Conservation (phyloP, 129 eudicot genomes). For the Chrysanthemum makinoi region DNA sequence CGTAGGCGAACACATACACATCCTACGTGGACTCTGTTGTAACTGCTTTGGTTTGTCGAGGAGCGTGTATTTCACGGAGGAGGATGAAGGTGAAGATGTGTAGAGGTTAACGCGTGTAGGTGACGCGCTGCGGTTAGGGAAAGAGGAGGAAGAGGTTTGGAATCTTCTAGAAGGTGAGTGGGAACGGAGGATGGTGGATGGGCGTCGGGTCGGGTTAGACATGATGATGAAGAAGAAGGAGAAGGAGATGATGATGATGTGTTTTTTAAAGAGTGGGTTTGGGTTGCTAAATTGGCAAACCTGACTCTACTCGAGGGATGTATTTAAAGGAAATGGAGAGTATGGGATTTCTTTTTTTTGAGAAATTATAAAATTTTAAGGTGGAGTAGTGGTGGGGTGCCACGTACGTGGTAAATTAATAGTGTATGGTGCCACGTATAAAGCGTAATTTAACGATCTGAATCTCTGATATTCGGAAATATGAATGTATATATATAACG, state of each 20-base stretch:
- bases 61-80: conserved; percentile 13
- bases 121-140: conserved; percentile 42
- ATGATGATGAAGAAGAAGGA: conserved; percentile 29
- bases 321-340: conserved; percentile 48
- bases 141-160: conserved; percentile 37
- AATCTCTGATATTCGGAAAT: too few species aligned
- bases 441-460: not conserved
- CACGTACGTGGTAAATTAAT: conserved; percentile 35
- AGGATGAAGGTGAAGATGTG: conserved; percentile 17
- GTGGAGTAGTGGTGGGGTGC: conserved; percentile 32
- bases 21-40: conserved; percentile 36
- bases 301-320: conserved; percentile 42
- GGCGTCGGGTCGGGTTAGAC: conserved; percentile 49
- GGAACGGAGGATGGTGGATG: conserved; percentile 44
- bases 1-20: conserved; percentile 94
- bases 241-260: not conserved
- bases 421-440: conserved; percentile 22
- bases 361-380: not conserved
- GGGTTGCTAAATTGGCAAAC: conserved; percentile 74
- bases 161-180: conserved; percentile 50
- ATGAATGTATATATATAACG: too few species aligned
- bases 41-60: conserved; percentile 36
- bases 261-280: conserved; percentile 24
- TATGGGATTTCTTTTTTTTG: not conserved
- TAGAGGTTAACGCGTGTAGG: conserved; percentile 48